Base-by-base conservation (phyloP, 768 basidiomycete species). In the Erythrobasidium yunnanense region DNA sequence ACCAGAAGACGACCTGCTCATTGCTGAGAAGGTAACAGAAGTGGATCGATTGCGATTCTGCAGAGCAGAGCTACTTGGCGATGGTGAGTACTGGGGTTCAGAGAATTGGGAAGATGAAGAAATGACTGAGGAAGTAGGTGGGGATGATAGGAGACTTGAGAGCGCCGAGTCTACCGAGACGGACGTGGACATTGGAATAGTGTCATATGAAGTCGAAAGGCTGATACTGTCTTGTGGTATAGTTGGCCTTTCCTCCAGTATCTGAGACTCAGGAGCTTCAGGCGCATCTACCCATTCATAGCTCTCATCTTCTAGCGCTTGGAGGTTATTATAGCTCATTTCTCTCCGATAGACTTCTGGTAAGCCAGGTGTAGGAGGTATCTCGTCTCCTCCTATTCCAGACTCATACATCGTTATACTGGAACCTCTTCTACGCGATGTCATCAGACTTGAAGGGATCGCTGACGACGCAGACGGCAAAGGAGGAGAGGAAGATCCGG, bases 251-350 rank as follows among this genome's bases (percentile, higher is more conserved):
- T 13, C 11, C 38, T 45, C 8, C 49, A 23, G 13, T 13, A 15
- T 25, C 17, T 8, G 8, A 8, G 11, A 13, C 8, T 8, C 13
- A 13, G 22, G 6, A 7, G 3, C 4, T 8, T 35, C 60, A 51
- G 45, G 27, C 11, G 60, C 20, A 23, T 63, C 60, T 8, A 63
- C 30, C 60, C 60, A 63, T 25, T 63, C 60, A 32, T 50, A 63
- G 32, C 29, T 32, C 5, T 63, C 60, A 17, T 63, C 47, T 2
- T 25, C 45, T 7, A 15, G 17, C 7, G 22, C 7, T 11, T 22
- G 23, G 22, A 22, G 4, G 45, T 5, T 23, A 20, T 20, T 18
- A 20, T 5, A n/a, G n/a, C n/a, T n/a, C 45, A 11, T 23, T 30
- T 52, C 29, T 13, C 6, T 32, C 33, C 11, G 56, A n/a, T 4